These are phyloP conservation scores for Wickerhamiella cacticola DNA, from an alignment of 805 yeast species.

Conservation along the genomic window DNA sequence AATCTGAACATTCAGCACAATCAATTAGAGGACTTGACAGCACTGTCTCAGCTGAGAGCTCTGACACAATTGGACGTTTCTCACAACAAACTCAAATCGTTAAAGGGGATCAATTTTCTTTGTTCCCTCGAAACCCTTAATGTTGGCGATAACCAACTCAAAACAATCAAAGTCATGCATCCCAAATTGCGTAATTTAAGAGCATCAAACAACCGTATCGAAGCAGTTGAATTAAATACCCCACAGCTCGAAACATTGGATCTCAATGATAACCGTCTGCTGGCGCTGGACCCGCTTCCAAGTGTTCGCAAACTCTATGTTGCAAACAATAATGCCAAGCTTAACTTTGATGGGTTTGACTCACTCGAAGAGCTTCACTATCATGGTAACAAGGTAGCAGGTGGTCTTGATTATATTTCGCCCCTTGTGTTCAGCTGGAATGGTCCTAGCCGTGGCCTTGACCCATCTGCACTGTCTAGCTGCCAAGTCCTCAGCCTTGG, in stretches of 20 bases:
- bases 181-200: conserved; percentile 18
- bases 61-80: conserved; percentile 20
- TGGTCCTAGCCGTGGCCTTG: conserved; percentile 8
- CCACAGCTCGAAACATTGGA: conserved; percentile 20
- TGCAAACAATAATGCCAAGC: conserved; percentile 17
- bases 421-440: conserved; percentile 20
- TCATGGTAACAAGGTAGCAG: conserved; percentile 19
- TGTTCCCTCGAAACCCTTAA: conserved; percentile 19
- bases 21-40: conserved; percentile 17
- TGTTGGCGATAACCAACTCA: conserved; percentile 18
- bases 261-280: conserved; percentile 16
- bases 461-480: conserved; percentile 9
- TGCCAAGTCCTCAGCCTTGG: conserved; percentile 16
- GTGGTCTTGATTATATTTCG: conserved; percentile 12
- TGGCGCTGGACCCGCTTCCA: conserved; percentile 17
- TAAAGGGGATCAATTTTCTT: conserved; percentile 18
- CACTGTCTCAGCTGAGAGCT: conserved; percentile 19
- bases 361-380: conserved; percentile 19
- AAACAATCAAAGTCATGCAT: conserved; percentile 14
- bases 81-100: conserved; percentile 16
- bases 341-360: conserved; percentile 19
- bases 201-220: conserved; percentile 19
- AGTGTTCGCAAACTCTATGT: conserved; percentile 17
- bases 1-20: conserved; percentile 19
- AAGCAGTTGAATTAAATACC: conserved; percentile 16